Conservation (phyloP, 768 basidiomycete species). For the Russula griseocarnosa region DNA sequence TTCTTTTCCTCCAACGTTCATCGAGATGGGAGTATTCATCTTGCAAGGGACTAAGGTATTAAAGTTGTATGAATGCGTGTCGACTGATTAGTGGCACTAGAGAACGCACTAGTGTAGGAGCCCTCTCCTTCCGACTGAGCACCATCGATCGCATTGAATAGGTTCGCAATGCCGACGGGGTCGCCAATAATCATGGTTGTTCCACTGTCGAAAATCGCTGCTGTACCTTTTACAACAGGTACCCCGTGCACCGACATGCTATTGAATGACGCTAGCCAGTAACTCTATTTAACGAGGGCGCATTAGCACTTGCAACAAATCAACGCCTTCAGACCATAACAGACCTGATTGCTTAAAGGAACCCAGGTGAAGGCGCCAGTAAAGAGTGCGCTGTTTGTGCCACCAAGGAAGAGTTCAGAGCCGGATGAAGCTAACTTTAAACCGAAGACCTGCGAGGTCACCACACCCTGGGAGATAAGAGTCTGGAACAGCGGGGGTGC, state of each 20-base stretch:
- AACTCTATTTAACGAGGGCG: neutral
- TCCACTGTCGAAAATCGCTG: slow-evolving; percentile 35
- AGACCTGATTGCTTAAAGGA: slow-evolving; percentile 4
- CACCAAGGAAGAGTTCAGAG: slow-evolving; percentile 38
- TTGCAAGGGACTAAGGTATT: slow-evolving; percentile 7
- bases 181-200: slow-evolving; percentile 34
- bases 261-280: slow-evolving; percentile 30
- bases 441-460: slow-evolving; percentile 42
- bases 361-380: slow-evolving; percentile 20
- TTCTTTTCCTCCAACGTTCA: neutral
- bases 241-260: slow-evolving; percentile 30
- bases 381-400: slow-evolving; percentile 20
- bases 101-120: slow-evolving; percentile 6
- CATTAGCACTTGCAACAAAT: neutral
- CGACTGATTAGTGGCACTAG: neutral
- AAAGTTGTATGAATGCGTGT: neutral
- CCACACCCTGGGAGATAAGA: slow-evolving; percentile 38
- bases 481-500: slow-evolving; percentile 37
- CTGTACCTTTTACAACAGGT: neutral
- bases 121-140: neutral
- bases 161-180: neutral
- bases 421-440: slow-evolving; percentile 44
- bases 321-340: neutral
- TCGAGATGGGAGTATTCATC: slow-evolving; percentile 4
- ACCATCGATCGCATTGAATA: slow-evolving; percentile 5